phyloP scores from a whole-genome alignment of 2,329 filamentous ascomycete species.

The Knufia fluminis region DNA sequence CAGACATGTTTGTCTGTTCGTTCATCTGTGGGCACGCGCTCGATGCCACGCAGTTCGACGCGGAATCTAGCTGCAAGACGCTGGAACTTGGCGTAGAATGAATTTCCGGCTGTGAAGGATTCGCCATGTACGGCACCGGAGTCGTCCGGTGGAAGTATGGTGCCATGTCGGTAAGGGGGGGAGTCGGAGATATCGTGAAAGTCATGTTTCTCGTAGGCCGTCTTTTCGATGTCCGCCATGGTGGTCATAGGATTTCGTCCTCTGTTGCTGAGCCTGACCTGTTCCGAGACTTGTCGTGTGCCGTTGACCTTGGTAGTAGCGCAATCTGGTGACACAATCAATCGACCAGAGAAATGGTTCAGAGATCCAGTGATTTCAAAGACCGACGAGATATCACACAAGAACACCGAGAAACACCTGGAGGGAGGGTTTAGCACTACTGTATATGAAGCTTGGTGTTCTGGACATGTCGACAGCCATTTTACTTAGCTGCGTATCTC shows the following conservation, averaged over 20 bases:
- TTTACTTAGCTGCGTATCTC: background rate
- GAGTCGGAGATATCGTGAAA: slow-evolving; percentile 15
- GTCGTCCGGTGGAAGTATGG: slow-evolving; percentile 25
- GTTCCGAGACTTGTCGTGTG: no score
- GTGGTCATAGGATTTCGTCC: no score
- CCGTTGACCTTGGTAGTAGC: no score
- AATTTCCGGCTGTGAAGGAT: slow-evolving; percentile 49
- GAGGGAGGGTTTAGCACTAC: no score
- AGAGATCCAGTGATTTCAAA: no score
- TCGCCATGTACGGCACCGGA: slow-evolving; percentile 48
- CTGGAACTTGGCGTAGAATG: slow-evolving; percentile 50
- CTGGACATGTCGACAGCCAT: no score
- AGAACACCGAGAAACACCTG: no score
- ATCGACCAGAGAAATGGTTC: no score
- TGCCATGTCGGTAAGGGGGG: slow-evolving; percentile 17
- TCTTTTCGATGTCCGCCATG: slow-evolving; percentile 1
- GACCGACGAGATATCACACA: no score
- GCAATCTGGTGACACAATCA: no score
- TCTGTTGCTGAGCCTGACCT: no score
- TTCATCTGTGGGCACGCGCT: slow-evolving; percentile 63
- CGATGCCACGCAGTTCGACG: slow-evolving; percentile 66
- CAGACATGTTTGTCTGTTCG: slow-evolving; percentile 54
- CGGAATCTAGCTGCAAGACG: slow-evolving; percentile 55
- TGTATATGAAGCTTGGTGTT: no score
- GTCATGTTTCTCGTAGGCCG: background rate